These are phyloP conservation scores for Selenicereus undatus DNA, from an alignment of 148 eudicot genomes.

Conservation along the genomic window DNA sequence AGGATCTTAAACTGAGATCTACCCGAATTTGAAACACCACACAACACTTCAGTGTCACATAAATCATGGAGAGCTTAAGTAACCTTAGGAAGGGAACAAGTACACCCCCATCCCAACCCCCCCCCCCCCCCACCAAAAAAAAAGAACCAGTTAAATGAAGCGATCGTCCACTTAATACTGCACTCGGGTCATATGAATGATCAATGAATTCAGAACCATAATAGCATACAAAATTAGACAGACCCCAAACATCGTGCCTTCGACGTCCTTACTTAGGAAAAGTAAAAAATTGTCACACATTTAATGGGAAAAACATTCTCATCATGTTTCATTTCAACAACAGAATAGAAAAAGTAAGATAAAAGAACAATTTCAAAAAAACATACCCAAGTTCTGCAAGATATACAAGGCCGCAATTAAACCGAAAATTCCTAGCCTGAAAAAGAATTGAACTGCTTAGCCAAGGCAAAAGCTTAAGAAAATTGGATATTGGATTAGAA, in stretches of 20 bases:
- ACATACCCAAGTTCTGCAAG: conserved; percentile 95
- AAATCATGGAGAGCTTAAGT: not conserved
- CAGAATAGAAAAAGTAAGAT: not conserved
- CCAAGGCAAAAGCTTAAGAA: too few relatives aligned
- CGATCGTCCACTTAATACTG: not conserved
- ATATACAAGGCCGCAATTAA: conserved; percentile 92
- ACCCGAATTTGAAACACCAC: too few relatives aligned
- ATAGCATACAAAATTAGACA: not conserved
- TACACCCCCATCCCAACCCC: not conserved
- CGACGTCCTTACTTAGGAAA: not conserved
- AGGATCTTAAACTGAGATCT: too few relatives aligned
- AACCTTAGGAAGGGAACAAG: not conserved
- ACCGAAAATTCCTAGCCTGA: conserved; percentile 95
- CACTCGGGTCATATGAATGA: not conserved
- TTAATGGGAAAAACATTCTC: not conserved
- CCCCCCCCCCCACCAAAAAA: too few relatives aligned
- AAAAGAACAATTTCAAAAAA: not conserved
- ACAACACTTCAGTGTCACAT: not conserved
- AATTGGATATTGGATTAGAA: not conserved
- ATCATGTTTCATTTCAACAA: not conserved
- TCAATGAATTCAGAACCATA: not conserved
- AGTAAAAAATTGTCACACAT: not conserved
- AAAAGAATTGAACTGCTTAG: conserved; percentile 13
- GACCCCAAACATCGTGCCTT: not conserved
- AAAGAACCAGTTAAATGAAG: not conserved